Evolutionary conservation across 768 basidiomycete species (phyloP), one percentile per base, ranked within the genome.

Genomic region (Guyanaporus albipodus): DNA sequence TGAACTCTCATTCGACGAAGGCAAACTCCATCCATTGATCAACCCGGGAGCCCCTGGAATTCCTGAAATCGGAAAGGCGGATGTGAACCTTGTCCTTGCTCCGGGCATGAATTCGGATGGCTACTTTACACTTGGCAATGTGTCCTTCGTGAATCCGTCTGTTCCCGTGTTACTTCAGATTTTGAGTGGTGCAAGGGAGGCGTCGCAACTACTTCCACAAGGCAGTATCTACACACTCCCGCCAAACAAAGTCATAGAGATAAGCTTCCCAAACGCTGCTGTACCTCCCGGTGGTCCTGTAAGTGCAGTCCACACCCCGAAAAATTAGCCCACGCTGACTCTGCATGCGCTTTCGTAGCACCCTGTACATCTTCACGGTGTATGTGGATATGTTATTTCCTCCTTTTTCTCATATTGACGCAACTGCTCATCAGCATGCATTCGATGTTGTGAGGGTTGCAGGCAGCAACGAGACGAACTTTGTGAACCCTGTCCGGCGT

Each of bases 221-320:
- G 80, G 78, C 8, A 69, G 70, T 11, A 62, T 82, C 6, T 76
- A 75, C 50, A 43, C 54, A 1, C 67, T 83, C 3, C 74, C 75
- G 0, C 57, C 52, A 1, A 72, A 77, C 54, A 71, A 50, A 52
- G 71, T 55, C 43, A 71, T 79, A 24, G 76, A 79, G 49, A 55
- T 79, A n/a, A 71, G 67, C 15, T 70, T 78, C 9, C 72, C 73
- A 0, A 69, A 67, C 17, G 47, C 55, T 9, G 14, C 14, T 1
- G 69, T 8, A 7, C 59, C 46, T 22, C 26, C 51, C 4, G 60
- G 60, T 27, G 68, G 61, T 15, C 69, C 55, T 5, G 54, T 71
- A 48, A 52, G 70, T 54, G 4, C 6, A 10, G 26, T n/a, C 8
- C 24, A n/a, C 17, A 17, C 8, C 1, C n/a, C n/a, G n/a, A n/a